Base-by-base conservation (phyloP, 2,329 filamentous ascomycete species). In the Fusarium sp. region DNA sequence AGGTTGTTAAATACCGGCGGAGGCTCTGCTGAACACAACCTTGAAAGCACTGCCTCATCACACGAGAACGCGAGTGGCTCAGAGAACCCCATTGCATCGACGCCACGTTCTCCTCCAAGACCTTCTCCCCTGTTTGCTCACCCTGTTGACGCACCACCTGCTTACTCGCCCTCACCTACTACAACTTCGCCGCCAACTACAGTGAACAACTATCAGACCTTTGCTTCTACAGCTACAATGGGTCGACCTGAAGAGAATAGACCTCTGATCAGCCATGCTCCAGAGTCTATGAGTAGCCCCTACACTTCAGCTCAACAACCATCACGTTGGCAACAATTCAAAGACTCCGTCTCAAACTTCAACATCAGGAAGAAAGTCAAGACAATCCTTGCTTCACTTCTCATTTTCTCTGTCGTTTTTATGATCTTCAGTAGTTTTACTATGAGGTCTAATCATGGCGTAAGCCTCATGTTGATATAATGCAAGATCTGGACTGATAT, bases 91-190 rank as follows among this genome's bases (percentile, higher is more conserved):
- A 57, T 59, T 26, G 41, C 48, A 12, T 41, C 36, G 55, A 66
- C 67, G 38, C 51, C 70, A 22, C 59, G 39, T 30, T 64, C 65
- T 53, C 38, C 66, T 13, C 39, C 63, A 54, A 71, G 44, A 51
- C 20, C 41, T 39, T 50, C 58, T 71, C 57, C 38, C 17, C 36
- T 57, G 13, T 57, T 76, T 56, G 71, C 70, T 53, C 76, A 79
- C 22, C 73, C 71, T n/a, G 69, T 74, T 45, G 85, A 86, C 63
- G 86, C 86, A 11, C 87, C 87, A 15, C 87, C 87, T 12, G 87
- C 87, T 15, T 89, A 88, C 77, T 85, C 85, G 6, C 85, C 86
- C 13, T 85, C 82, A 20, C 80, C 72, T 22, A 80, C 71, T 20
- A 80, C 71, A 20, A 80, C 81, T 28, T 83, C 84, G 18, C 79